phyloP scores from a whole-genome alignment of 768 basidiomycete genomes.

The Kwoniella bestiolae region DNA sequence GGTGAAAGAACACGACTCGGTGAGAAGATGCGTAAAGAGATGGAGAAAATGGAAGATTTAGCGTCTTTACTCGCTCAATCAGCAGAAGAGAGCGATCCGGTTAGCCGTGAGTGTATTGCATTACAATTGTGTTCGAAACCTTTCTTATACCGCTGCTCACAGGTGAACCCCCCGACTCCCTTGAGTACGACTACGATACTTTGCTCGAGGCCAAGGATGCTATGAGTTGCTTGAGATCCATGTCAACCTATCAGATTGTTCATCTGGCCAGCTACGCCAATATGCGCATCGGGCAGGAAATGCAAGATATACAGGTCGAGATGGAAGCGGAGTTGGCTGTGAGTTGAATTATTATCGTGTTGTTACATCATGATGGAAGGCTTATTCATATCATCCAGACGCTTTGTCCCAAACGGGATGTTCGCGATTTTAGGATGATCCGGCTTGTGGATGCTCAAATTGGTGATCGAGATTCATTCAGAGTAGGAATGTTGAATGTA shows the following conservation, averaged over 20 bases:
- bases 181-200: slow-evolving; percentile 66
- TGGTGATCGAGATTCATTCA: slow-evolving; percentile 62
- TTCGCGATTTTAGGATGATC: slow-evolving; percentile 76
- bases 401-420: slow-evolving; percentile 76
- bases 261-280: slow-evolving; percentile 42
- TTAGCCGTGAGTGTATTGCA: slow-evolving; percentile 35
- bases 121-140: background rate
- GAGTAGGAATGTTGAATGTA: slow-evolving; percentile 76
- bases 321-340: slow-evolving; percentile 78
- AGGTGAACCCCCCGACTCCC: slow-evolving; percentile 56
- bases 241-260: slow-evolving; percentile 51
- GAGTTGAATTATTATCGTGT: slow-evolving; percentile 28
- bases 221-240: slow-evolving; percentile 59
- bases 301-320: slow-evolving; percentile 61
- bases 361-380: background rate
- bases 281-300: slow-evolving; percentile 27
- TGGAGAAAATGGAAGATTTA: slow-evolving; percentile 64
- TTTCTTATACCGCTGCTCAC: background rate
- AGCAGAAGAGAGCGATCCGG: slow-evolving; percentile 60
- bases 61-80: slow-evolving; percentile 65
- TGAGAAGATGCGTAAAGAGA: slow-evolving; percentile 65
- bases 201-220: slow-evolving; percentile 67
- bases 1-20: slow-evolving; percentile 66
- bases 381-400: slow-evolving; percentile 22
- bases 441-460: slow-evolving; percentile 65